Percentiles rank a stretch among this genome's conserved stretches.
Conservation (phyloP, 805 yeast species). For the Candida xyloterini region DNA sequence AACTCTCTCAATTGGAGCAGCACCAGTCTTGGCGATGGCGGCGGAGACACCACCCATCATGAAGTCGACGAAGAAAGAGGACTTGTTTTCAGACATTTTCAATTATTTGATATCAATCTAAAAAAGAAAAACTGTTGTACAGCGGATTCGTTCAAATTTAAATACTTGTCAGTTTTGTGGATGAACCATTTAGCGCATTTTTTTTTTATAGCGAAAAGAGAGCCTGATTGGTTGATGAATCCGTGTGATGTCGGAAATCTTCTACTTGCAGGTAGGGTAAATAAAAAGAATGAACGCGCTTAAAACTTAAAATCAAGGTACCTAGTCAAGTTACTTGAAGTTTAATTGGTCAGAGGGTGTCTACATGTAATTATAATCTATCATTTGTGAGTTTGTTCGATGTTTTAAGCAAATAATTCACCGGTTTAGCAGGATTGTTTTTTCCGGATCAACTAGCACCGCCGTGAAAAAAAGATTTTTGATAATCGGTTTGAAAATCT, state of each 20-base stretch:
- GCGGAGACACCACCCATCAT: constrained; percentile 99
- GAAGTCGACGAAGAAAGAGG: constrained; percentile 63
- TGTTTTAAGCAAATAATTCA: neutral
- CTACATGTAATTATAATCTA: no score
- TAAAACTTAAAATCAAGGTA: neutral
- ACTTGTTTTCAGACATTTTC: constrained; percentile 37
- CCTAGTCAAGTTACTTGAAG: neutral
- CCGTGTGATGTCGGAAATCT: constrained; percentile 10
- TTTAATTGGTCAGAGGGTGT: no score
- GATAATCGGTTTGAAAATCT: neutral
- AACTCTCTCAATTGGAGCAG: constrained; percentile 97
- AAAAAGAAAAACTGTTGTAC: constrained; percentile 13
- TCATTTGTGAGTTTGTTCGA: no score
- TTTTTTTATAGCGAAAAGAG: constrained; percentile 8
- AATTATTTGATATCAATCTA: constrained; percentile 14
- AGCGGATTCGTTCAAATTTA: constrained; percentile 18
- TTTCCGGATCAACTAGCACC: neutral
- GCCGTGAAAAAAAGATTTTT: neutral
- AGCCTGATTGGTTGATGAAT: constrained; percentile 17
- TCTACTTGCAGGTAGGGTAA: constrained; percentile 4
- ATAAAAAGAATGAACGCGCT: neutral
- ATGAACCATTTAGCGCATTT: constrained; percentile 17
- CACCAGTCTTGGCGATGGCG: constrained; percentile 97
- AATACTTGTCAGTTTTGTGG: constrained; percentile 22
- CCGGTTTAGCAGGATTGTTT: neutral